These are phyloP conservation scores for Suhomyces chickasaworum DNA, from an alignment of 1,139 yeast species.

Conservation along the genomic window DNA sequence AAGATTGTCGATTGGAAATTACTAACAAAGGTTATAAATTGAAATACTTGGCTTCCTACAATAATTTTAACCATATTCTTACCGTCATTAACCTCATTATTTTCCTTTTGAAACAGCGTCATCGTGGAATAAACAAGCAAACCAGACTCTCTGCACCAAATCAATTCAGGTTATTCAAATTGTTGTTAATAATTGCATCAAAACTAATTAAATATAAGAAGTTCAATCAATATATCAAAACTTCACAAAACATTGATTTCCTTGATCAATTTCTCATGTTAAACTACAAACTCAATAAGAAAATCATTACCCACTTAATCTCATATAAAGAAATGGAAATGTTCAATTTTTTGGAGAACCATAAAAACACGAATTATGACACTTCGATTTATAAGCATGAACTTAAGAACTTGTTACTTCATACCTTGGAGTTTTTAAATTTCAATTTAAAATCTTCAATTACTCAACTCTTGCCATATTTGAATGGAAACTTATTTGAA, in stretches of 20 bases:
- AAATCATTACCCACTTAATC: conserved; percentile 36
- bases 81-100: conserved; percentile 28
- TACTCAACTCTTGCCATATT: conserved; percentile 33
- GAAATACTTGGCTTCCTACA: conserved; percentile 14
- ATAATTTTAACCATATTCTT: conserved; percentile 17
- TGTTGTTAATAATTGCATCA: conserved; percentile 35
- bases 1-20: conserved; percentile 18
- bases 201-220: conserved; percentile 33
- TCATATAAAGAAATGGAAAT: conserved; percentile 36
- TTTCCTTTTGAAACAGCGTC: conserved; percentile 27
- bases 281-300: conserved; percentile 44
- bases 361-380: conserved; percentile 1
- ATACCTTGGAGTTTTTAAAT: conserved; percentile 30
- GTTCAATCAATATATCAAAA: conserved; percentile 27
- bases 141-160: conserved; percentile 4
- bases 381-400: conserved; percentile 10
- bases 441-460: conserved; percentile 34
- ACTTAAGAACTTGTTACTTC: conserved; percentile 11
- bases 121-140: conserved; percentile 7
- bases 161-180: conserved; percentile 31
- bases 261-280: conserved; percentile 35
- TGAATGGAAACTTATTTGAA: conserved; percentile 45
- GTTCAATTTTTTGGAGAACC: conserved; percentile 22
- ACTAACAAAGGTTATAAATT: conserved; percentile 15
- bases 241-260: conserved; percentile 27